Percentiles rank a stretch among this genome's conserved stretches.
These are phyloP conservation scores for Onygenales sp. DNA, from an alignment of 2,329 filamentous ascomycete species.

Conservation along the genomic window DNA sequence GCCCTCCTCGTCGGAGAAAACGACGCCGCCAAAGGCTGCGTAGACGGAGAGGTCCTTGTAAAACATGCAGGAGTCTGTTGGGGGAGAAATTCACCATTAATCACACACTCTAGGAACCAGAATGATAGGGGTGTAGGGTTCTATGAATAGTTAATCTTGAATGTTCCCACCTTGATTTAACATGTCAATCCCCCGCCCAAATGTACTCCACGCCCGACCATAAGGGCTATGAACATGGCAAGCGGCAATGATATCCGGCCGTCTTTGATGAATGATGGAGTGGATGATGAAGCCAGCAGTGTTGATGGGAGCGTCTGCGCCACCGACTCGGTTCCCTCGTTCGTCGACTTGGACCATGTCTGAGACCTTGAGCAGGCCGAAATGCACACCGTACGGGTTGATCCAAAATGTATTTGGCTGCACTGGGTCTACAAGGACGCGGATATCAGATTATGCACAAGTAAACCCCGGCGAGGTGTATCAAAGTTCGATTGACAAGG, in stretches of 20 bases:
- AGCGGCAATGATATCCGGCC: conserved; percentile 37
- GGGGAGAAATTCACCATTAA: neutral
- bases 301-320: conserved; percentile 32
- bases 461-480: too few relatives aligned
- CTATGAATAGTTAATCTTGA: too few relatives aligned
- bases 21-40: conserved; percentile 38
- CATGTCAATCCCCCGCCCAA: conserved; percentile 35
- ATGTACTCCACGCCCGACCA: conserved; percentile 34
- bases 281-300: conserved; percentile 41
- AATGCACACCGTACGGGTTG: conserved; percentile 35
- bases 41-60: conserved; percentile 25
- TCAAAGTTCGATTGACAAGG: neutral
- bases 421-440: conserved; percentile 12
- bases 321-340: conserved; percentile 32
- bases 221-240: conserved; percentile 38
- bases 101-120: too few relatives aligned
- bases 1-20: conserved; percentile 37
- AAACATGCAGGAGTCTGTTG: conserved; percentile 16
- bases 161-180: conserved; percentile 27
- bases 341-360: conserved; percentile 39
- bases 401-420: conserved; percentile 24
- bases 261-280: conserved; percentile 34
- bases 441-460: too few relatives aligned
- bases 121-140: too few relatives aligned
- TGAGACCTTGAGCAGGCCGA: conserved; percentile 33